Base-by-base conservation (phyloP, 345 rosid genomes). In the Carallia pectinifolia region DNA sequence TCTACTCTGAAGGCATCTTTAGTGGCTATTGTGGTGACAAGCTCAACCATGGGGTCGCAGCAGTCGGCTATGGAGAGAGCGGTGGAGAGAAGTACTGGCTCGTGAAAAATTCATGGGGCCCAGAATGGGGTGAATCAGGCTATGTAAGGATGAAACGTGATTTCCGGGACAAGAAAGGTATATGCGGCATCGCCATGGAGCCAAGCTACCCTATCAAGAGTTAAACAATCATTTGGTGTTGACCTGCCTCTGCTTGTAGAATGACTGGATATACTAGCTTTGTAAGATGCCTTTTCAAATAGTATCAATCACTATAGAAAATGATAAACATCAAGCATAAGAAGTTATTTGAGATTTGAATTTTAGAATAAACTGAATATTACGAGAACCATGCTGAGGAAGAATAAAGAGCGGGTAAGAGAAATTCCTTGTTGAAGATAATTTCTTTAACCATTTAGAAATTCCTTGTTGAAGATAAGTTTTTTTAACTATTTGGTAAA, bases 91-190 rank as follows among this genome's bases (percentile, higher is more conserved):
- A 86, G 80, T 88, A 85, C 38, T 88, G 98, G 98, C 61, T 88
- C 7, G 93, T 95, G 74, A 95, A 90, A 81, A 92, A 92, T 66
- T 92, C 98, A 29, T 90, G 98, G 99, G 97, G 98, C 5, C 27
- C 63, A n/a, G 72, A 55, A 27, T 95, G 97, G 97, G 99, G 99
- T 30, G 98, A 95, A 81, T 73, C 83, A 10, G 97, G 98, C 30
- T 92, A 92, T 66, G 37, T 90, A 53, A 86, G 87, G 74, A 80
- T 95, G 85, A 65, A 62, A 65, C 88, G 93, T 34, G 87, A 58
- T 61, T 13, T 68, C 19, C 9, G 4, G 3, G 82, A 80, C 38
- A 38, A 36, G 50, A 56, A 70, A 40, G 97, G 99, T 53, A 59
- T 58, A 40, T 92, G 99, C 59, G 98, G 98, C 56, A 95, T 92